phyloP scores from a whole-genome alignment of 1,284 basidiomycete species.

The Puccinia hordei region DNA sequence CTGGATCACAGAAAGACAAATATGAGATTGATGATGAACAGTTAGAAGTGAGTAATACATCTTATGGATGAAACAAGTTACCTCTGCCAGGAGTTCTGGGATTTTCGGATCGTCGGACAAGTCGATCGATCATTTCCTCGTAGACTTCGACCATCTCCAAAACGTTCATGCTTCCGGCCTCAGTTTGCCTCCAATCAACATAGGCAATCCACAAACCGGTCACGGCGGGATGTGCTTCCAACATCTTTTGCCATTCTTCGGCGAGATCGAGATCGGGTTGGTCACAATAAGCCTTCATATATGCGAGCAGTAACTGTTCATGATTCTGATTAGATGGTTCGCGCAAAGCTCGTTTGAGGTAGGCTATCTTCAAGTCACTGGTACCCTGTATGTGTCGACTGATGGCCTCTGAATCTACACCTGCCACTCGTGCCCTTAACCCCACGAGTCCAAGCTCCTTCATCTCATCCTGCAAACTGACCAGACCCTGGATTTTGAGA shows the following conservation, averaged over 20 bases:
- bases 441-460: constrained; percentile 50
- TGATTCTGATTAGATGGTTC: constrained; percentile 34
- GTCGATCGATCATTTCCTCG: constrained; percentile 48
- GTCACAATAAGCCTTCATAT: constrained; percentile 47
- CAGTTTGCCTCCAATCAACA: constrained; percentile 49
- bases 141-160: constrained; percentile 46
- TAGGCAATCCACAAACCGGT: constrained; percentile 44
- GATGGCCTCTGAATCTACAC: constrained; percentile 20
- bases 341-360: constrained; percentile 34
- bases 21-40: not conserved
- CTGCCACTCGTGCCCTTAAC: constrained; percentile 18
- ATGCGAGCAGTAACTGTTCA: constrained; percentile 32
- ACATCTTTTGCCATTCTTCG: constrained; percentile 45
- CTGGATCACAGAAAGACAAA: constrained; percentile 43
- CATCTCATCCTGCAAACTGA: constrained; percentile 49
- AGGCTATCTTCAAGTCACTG: constrained; percentile 44
- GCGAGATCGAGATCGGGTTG: constrained; percentile 36
- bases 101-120: constrained; percentile 36
- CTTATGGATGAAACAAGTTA: not conserved
- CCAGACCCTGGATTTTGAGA: constrained; percentile 14
- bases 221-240: constrained; percentile 38
- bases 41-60: not conserved
- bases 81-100: constrained; percentile 17
- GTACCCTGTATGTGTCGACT: constrained; percentile 37
- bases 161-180: constrained; percentile 45